Evolutionary conservation across 805 yeast species (phyloP).

Genomic region (Wickerhamomyces alni): DNA sequence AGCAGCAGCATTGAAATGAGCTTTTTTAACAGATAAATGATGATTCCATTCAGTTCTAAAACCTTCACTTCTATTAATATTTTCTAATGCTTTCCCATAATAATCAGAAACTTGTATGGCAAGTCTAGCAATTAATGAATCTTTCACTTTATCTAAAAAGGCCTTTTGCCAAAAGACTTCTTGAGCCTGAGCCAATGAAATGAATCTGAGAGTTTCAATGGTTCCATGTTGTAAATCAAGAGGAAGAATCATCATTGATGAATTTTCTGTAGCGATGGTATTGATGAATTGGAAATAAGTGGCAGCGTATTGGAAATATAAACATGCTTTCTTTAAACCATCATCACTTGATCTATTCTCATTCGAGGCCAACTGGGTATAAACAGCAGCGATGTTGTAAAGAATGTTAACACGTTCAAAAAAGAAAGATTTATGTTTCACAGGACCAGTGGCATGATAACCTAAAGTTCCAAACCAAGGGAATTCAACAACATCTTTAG

Average conservation of each 20-base stretch:
- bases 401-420: conserved; percentile 60
- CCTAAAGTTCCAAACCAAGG: conserved; percentile 73
- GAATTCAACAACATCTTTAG: conserved; percentile 52
- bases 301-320: conserved; percentile 64
- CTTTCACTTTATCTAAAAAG: conserved; percentile 39
- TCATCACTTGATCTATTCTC: conserved; percentile 40
- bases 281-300: conserved; percentile 70
- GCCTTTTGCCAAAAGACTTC: conserved; percentile 83
- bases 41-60: conserved; percentile 60
- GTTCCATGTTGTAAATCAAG: conserved; percentile 48
- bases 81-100: conserved; percentile 42
- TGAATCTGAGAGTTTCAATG: conserved; percentile 38
- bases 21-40: conserved; percentile 50
- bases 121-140: conserved; percentile 56
- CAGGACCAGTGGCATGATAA: conserved; percentile 43
- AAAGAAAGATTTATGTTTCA: conserved; percentile 38
- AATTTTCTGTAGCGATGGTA: conserved; percentile 32
- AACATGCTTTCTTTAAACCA: conserved; percentile 57
- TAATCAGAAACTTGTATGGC: conserved; percentile 56
- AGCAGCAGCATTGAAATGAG: conserved; percentile 69
- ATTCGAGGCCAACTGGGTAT: conserved; percentile 48
- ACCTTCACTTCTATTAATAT: conserved; percentile 41
- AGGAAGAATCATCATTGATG: conserved; percentile 24
- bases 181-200: conserved; percentile 82
- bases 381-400: conserved; percentile 64